phyloP scores from a whole-genome alignment of 495 filamentous ascomycete species.

The Aspergillus steynii region DNA sequence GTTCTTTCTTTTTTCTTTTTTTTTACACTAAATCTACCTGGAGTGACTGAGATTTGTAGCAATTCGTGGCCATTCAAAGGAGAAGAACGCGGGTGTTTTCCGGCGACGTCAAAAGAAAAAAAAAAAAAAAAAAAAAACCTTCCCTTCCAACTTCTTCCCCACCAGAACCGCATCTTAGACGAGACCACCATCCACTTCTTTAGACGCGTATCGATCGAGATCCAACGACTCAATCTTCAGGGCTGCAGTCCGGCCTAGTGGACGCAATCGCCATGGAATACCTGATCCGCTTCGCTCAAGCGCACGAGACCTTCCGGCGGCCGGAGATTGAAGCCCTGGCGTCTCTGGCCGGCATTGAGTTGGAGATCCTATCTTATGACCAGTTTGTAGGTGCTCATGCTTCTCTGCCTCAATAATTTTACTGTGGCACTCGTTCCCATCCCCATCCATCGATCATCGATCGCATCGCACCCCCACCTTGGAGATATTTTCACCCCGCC shows the following conservation, averaged over 20 bases:
- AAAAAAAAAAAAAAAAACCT: constrained; percentile 12
- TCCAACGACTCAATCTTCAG: not conserved
- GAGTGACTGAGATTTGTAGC: too few species aligned
- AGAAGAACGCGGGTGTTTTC: not conserved
- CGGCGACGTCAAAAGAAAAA: constrained; percentile 2
- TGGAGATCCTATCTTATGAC: constrained; percentile 72
- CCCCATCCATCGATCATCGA: not conserved
- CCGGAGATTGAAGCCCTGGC: constrained; percentile 87
- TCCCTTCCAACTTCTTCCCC: not conserved
- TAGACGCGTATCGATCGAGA: not conserved
- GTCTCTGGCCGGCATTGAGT: constrained; percentile 59
- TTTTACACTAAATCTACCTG: not conserved
- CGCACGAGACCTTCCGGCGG: constrained; percentile 84
- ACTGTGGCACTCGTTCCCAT: constrained; percentile 7
- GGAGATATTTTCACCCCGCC: constrained; percentile 9
- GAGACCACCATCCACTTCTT: not conserved
- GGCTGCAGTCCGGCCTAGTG: not conserved
- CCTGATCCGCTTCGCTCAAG: constrained; percentile 86
- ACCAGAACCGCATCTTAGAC: not conserved
- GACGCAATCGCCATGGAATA: constrained; percentile 60
- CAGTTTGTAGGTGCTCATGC: constrained; percentile 58
- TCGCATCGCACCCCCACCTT: not conserved
- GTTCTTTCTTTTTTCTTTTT: constrained; percentile 8
- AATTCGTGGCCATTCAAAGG: not conserved
- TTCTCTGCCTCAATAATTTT: not conserved